These are phyloP conservation scores for Trypanosoma rangeli DNA, from an alignment of 208 protist genomes.

Conservation along the genomic window DNA sequence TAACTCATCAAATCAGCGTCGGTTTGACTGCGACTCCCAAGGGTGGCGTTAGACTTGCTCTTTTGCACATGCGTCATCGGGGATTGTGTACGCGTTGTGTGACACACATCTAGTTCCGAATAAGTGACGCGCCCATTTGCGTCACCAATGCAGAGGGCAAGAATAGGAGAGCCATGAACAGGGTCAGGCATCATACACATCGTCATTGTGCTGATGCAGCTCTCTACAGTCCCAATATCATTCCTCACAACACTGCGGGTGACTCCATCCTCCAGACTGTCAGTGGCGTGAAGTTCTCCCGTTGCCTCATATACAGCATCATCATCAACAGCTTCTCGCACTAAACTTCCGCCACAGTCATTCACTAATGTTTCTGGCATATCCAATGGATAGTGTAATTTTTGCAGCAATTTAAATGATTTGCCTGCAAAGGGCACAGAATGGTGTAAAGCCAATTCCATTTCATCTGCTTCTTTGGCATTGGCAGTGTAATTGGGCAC, in stretches of 20 bases:
- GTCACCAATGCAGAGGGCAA: slow-evolving; percentile 80
- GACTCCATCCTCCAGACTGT: slow-evolving; percentile 1
- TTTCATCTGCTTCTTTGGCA: slow-evolving; percentile 8
- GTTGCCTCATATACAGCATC: slow-evolving; percentile 26
- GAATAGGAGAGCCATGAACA: slow-evolving; percentile 58
- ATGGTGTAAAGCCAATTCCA: slow-evolving; percentile 42
- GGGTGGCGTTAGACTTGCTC: slow-evolving; percentile 29
- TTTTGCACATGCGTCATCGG: slow-evolving; percentile 19
- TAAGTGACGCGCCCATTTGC: slow-evolving; percentile 82
- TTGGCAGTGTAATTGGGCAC: neutral
- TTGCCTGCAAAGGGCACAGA: slow-evolving; percentile 43
- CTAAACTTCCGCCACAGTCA: neutral
- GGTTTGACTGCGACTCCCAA: slow-evolving; percentile 25
- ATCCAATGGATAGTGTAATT: slow-evolving; percentile 69
- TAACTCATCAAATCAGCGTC: slow-evolving; percentile 16
- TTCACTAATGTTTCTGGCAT: slow-evolving; percentile 7
- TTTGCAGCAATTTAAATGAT: slow-evolving; percentile 63
- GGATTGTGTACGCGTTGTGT: slow-evolving; percentile 17
- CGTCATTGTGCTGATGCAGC: slow-evolving; percentile 60
- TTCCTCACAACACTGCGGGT: slow-evolving; percentile 20
- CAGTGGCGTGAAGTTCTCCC: slow-evolving; percentile 12
- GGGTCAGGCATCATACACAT: slow-evolving; percentile 76
- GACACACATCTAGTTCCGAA: slow-evolving; percentile 67
- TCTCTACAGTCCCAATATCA: slow-evolving; percentile 36
- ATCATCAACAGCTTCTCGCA: neutral